phyloP scores from a whole-genome alignment of 345 rosid genomes.

The Arabis hirsuta region DNA sequence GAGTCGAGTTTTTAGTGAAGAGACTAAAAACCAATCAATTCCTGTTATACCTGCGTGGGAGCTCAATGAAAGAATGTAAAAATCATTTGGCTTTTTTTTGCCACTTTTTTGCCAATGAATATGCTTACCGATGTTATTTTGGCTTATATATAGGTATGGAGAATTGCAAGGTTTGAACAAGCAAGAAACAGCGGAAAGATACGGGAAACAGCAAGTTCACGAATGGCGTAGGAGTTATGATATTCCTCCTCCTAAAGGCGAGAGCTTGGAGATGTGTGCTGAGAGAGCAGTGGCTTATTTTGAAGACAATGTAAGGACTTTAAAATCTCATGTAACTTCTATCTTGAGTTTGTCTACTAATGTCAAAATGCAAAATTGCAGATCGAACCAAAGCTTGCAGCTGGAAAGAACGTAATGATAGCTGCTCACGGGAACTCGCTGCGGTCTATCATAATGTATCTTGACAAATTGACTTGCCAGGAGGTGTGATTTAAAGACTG shows the following conservation, averaged over 20 bases:
- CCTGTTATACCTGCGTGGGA: conserved; percentile 94
- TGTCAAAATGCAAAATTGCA: conserved; percentile 27
- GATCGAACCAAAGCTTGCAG: conserved; percentile 85
- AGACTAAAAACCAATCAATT: conserved; percentile 75
- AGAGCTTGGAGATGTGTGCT: conserved; percentile 99
- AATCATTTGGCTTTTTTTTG: neutral
- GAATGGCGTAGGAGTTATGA: conserved; percentile 98
- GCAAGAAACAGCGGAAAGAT: conserved; percentile 92
- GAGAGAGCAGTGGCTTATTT: conserved; percentile 71
- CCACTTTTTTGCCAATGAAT: neutral
- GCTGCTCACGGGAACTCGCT: conserved; percentile 97
- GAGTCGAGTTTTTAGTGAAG: conserved; percentile 91
- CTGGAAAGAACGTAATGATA: conserved; percentile 84
- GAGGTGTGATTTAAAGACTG: conserved; percentile 59
- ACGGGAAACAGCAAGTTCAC: conserved; percentile 88
- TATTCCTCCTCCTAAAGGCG: conserved; percentile 95
- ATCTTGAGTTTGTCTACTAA: conserved; percentile 14
- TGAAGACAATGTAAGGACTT: conserved; percentile 36
- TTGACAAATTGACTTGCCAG: conserved; percentile 80
- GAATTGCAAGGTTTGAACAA: conserved; percentile 96
- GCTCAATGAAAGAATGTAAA: conserved; percentile 95
- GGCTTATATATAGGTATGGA: conserved; percentile 71
- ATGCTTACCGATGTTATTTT: neutral
- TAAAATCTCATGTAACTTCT: neutral
- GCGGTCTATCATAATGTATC: conserved; percentile 94